A percentile compares a stretch with the other conserved stretches of the same genome.
These are phyloP conservation scores for Kwoniella bestiolae DNA, from an alignment of 768 basidiomycete species.

Conservation along the genomic window DNA sequence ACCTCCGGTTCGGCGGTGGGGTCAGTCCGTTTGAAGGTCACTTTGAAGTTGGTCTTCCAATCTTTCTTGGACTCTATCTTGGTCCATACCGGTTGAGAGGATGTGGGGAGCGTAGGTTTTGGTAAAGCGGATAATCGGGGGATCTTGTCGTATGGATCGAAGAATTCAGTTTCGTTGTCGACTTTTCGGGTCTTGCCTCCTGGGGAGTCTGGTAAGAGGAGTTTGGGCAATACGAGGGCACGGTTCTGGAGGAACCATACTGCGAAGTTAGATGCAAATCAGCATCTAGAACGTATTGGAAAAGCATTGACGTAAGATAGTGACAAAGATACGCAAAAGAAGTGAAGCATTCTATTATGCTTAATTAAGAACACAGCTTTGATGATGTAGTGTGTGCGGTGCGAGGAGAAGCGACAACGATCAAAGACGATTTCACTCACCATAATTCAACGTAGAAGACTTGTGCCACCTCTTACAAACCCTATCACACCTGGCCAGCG, in stretches of 20 bases:
- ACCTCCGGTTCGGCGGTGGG: slow-evolving; percentile 41
- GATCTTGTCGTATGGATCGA: slow-evolving; percentile 56
- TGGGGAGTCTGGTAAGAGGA: slow-evolving; percentile 65
- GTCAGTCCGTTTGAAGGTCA: slow-evolving; percentile 48
- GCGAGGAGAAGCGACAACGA: too few relatives aligned
- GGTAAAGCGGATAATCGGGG: slow-evolving; percentile 50
- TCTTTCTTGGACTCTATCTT: slow-evolving; percentile 91
- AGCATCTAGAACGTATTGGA: not conserved
- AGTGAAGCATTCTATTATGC: not conserved
- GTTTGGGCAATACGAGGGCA: slow-evolving; percentile 82
- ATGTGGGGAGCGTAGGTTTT: slow-evolving; percentile 45
- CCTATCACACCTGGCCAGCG: slow-evolving; percentile 75
- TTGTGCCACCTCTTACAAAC: slow-evolving; percentile 86
- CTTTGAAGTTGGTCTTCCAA: slow-evolving; percentile 65
- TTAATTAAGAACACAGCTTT: too few relatives aligned
- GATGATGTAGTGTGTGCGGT: too few relatives aligned
- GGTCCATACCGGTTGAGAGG: slow-evolving; percentile 71
- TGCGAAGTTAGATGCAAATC: slow-evolving; percentile 52
- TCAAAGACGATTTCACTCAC: too few relatives aligned
- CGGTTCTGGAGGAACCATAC: slow-evolving; percentile 95
- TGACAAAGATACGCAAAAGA: too few relatives aligned
- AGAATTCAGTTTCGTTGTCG: slow-evolving; percentile 41
- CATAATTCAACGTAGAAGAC: slow-evolving; percentile 89
- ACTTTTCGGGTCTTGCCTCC: slow-evolving; percentile 41
- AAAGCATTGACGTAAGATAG: too few relatives aligned